These are phyloP conservation scores for Amniculicola lignicola DNA, from an alignment of 495 filamentous ascomycete species.

Conservation along the genomic window DNA sequence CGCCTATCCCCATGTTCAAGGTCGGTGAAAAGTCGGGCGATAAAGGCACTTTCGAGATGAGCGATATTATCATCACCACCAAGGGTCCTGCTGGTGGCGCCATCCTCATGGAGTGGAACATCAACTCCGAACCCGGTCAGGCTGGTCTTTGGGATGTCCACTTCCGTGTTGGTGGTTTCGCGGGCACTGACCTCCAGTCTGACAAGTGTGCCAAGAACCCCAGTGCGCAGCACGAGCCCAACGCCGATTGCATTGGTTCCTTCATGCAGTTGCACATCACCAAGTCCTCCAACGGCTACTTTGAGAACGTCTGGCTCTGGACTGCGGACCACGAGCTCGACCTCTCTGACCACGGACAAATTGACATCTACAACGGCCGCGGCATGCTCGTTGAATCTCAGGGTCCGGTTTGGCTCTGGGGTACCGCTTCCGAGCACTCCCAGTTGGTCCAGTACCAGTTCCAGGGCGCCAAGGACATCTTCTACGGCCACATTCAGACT, in stretches of 20 bases:
- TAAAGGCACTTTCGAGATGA: constrained; percentile 55
- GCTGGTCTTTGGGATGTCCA: constrained; percentile 49
- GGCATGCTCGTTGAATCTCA: constrained; percentile 54
- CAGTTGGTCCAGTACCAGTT: constrained; percentile 81
- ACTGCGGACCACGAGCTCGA: constrained; percentile 47
- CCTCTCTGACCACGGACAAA: constrained; percentile 38
- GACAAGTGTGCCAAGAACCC: constrained; percentile 42
- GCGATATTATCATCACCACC: constrained; percentile 59
- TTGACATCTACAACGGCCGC: constrained; percentile 46
- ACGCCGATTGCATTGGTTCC: constrained; percentile 47
- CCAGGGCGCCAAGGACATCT: constrained; percentile 63
- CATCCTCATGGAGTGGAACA: constrained; percentile 72
- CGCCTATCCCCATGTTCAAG: constrained; percentile 61
- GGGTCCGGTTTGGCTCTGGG: constrained; percentile 59
- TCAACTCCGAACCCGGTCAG: constrained; percentile 44
- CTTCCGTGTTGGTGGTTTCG: constrained; percentile 47
- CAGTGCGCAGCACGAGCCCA: constrained; percentile 23
- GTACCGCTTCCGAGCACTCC: constrained; percentile 74
- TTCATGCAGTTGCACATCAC: constrained; percentile 43
- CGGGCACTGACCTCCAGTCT: constrained; percentile 44
- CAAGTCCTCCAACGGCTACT: constrained; percentile 37
- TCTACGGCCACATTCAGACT: constrained; percentile 75
- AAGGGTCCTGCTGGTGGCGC: constrained; percentile 66
- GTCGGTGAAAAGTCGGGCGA: constrained; percentile 55
- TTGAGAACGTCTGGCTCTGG: constrained; percentile 48